phyloP scores from a whole-genome alignment of 805 yeast genomes.

The Wickerhamomyces alni region DNA sequence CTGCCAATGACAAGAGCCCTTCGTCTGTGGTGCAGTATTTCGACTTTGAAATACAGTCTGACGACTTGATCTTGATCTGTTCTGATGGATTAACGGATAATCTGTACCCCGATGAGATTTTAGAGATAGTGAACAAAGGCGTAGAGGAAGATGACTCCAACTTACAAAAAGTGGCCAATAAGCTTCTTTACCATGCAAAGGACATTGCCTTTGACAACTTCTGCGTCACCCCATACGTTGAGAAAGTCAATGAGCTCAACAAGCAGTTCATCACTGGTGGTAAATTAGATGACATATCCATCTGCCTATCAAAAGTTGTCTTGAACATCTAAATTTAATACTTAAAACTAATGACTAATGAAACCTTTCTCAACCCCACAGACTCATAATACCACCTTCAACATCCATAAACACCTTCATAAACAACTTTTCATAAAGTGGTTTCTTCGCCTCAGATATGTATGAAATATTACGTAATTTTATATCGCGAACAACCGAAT shows the following conservation, averaged over 20 bases:
- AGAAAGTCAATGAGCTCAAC: constrained; percentile 36
- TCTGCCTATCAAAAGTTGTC: constrained; percentile 41
- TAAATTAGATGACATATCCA: constrained; percentile 48
- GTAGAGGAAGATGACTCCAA: constrained; percentile 23
- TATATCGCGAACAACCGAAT: too few species aligned
- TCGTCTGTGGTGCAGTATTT: constrained; percentile 43
- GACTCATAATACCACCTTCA: too few species aligned
- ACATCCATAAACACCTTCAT: too few species aligned
- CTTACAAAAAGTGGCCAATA: constrained; percentile 34
- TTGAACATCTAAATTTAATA: constrained; percentile 5
- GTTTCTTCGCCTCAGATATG: not conserved
- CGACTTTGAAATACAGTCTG: constrained; percentile 31
- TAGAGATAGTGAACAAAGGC: constrained; percentile 30
- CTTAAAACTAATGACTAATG: too few species aligned
- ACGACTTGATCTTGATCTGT: constrained; percentile 41
- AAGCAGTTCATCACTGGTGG: constrained; percentile 39
- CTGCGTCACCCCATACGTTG: constrained; percentile 49
- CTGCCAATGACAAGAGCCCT: constrained; percentile 34
- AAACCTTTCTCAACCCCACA: too few species aligned
- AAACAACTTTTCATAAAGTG: too few species aligned
- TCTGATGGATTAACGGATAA: constrained; percentile 53
- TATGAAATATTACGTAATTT: too few species aligned
- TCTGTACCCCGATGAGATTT: constrained; percentile 42
- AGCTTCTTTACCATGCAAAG: constrained; percentile 38
- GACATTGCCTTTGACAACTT: constrained; percentile 46